Evolutionary conservation across 805 yeast genomes (phyloP).

Genomic region (Yamadazyma sp.): DNA sequence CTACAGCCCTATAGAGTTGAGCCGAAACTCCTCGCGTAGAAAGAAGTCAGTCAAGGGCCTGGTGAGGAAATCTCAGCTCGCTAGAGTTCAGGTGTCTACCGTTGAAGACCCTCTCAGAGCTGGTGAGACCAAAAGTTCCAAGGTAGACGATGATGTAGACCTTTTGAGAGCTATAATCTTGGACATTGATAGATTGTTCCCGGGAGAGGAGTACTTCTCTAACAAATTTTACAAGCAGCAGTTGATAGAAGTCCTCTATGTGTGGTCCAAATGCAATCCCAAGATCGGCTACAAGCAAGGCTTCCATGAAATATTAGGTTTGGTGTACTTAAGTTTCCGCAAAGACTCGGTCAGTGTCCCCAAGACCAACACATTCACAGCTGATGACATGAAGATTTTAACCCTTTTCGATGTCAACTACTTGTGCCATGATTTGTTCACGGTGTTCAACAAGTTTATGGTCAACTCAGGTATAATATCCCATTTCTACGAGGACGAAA

Average conservation of each 20-base stretch:
- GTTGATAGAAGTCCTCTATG: conserved; percentile 44
- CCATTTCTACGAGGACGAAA: conserved; percentile 40
- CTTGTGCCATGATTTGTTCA: conserved; percentile 44
- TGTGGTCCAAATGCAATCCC: conserved; percentile 51
- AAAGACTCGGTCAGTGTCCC: conserved; percentile 35
- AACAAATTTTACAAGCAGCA: conserved; percentile 23
- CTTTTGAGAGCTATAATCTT: conserved; percentile 44
- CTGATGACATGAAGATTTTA: conserved; percentile 34
- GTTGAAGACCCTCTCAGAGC: conserved; percentile 13
- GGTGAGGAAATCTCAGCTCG: conserved; percentile 15
- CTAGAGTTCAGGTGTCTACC: conserved; percentile 19
- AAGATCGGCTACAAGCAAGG: conserved; percentile 55
- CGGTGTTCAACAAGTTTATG: conserved; percentile 44
- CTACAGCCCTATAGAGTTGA: conserved; percentile 20
- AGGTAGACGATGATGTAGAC: conserved; percentile 30
- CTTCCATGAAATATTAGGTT: conserved; percentile 52
- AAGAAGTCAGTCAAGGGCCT: conserved; percentile 2
- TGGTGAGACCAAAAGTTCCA: conserved; percentile 16
- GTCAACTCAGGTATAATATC: conserved; percentile 39
- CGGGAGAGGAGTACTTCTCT: conserved; percentile 40
- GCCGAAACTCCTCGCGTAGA: conserved; percentile 15
- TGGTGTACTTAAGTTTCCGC: conserved; percentile 42
- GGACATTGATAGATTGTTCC: conserved; percentile 54
- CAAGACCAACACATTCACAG: conserved; percentile 23
- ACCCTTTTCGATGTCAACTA: conserved; percentile 39